Conservation (phyloP, 306 rosid species). For the Malus orientalis region DNA sequence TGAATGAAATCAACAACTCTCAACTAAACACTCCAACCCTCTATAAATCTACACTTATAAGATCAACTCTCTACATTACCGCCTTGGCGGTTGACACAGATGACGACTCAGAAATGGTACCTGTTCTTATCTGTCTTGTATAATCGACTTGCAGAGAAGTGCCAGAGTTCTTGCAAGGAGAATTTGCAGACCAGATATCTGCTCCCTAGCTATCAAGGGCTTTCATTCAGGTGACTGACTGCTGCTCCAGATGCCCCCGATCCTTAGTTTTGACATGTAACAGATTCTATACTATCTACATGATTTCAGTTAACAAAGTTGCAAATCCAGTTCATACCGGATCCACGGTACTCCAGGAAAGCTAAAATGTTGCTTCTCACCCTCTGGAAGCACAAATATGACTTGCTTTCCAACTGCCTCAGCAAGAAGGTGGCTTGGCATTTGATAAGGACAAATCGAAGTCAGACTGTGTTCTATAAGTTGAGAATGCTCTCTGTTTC, state of each 20-base stretch:
- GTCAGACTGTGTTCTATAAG: constrained; percentile 23
- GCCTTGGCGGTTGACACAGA: constrained; percentile 5
- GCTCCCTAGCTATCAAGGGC: constrained; percentile 21
- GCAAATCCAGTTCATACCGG: constrained; percentile 20
- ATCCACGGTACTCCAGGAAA: constrained; percentile 14
- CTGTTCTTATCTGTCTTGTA: constrained; percentile 1
- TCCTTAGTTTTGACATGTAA: constrained; percentile 1
- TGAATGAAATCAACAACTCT: constrained; percentile 47
- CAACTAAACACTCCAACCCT: constrained; percentile 32
- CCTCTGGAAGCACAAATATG: background rate
- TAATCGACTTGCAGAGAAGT: constrained; percentile 13
- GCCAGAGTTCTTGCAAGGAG: constrained; percentile 23
- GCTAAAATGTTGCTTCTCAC: constrained; percentile 9
- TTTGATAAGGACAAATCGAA: constrained; percentile 15
- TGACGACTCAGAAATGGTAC: background rate
- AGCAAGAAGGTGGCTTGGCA: constrained; percentile 9
- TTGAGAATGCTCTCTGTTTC: constrained; percentile 19
- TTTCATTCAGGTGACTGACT: constrained; percentile 5
- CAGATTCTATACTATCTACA: constrained; percentile 26
- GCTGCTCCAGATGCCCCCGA: background rate
- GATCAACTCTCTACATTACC: background rate
- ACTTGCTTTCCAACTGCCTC: constrained; percentile 6
- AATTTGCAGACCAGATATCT: constrained; percentile 23
- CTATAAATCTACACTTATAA: constrained; percentile 29
- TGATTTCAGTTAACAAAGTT: constrained; percentile 21